phyloP scores from a whole-genome alignment of 768 basidiomycete species.

The Zangia roseola region DNA sequence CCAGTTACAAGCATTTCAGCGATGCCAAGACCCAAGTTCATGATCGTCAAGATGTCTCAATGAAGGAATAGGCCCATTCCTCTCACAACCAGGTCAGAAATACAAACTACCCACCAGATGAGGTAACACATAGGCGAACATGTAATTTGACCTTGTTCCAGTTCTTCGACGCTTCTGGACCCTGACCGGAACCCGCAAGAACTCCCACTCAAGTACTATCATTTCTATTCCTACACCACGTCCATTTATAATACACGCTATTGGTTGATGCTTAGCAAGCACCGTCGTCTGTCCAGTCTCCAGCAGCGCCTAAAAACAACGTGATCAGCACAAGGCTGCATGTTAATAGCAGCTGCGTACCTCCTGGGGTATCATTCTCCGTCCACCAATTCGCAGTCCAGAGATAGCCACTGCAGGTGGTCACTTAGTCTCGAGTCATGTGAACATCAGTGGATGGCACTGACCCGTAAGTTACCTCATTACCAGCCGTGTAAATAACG shows the following conservation, averaged over 20 bases:
- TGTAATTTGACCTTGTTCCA: no score
- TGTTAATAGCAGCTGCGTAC: slow-evolving; percentile 18
- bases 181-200: no score
- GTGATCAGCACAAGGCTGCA: neutral
- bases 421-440: slow-evolving; percentile 1
- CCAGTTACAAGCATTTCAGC: no score
- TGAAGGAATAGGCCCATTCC: no score
- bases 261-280: slow-evolving; percentile 35
- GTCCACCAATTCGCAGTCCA: slow-evolving; percentile 66
- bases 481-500: slow-evolving; percentile 50
- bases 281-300: slow-evolving; percentile 59
- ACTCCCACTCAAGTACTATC: neutral
- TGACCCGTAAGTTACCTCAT: slow-evolving; percentile 51
- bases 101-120: no score
- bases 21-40: no score
- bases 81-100: no score
- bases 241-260: neutral
- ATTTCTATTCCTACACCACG: neutral
- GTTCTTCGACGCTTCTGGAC: no score
- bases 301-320: slow-evolving; percentile 40
- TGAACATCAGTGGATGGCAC: slow-evolving; percentile 12
- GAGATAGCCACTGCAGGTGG: slow-evolving; percentile 23
- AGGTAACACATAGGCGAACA: no score
- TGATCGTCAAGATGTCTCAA: no score
- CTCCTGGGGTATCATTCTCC: slow-evolving; percentile 49